These are phyloP conservation scores for Hypoxylon sp. DNA, from an alignment of 2,329 filamentous ascomycete species.

Conservation along the genomic window DNA sequence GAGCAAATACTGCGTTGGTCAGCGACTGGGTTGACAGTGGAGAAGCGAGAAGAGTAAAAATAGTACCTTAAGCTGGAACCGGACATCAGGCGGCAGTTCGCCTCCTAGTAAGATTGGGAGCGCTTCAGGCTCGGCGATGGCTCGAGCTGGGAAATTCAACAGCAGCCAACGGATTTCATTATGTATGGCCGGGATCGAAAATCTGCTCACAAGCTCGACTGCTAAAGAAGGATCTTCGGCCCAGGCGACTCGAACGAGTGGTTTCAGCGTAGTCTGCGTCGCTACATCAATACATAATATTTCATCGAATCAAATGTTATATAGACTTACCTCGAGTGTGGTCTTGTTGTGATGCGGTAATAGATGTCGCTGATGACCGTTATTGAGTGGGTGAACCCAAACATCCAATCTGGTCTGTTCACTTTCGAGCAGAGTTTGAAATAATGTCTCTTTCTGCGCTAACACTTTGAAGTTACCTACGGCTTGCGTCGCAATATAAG, in stretches of 20 bases:
- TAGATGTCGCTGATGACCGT: constrained; percentile 63
- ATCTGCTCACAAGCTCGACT: constrained; percentile 86
- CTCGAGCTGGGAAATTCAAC: constrained; percentile 86
- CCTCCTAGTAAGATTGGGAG: constrained; percentile 85
- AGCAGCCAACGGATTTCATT: constrained; percentile 85
- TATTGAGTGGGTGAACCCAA: constrained; percentile 87
- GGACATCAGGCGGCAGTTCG: constrained; percentile 82
- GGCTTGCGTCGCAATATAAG: constrained; percentile 69
- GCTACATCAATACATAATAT: constrained; percentile 39
- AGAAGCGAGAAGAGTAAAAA: background rate
- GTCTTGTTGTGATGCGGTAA: constrained; percentile 60
- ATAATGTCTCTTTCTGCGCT: constrained; percentile 84
- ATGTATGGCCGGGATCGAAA: constrained; percentile 80
- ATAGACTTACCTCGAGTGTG: constrained; percentile 57
- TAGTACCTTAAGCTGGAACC: constrained; percentile 84
- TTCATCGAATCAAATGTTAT: background rate
- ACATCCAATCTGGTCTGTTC: constrained; percentile 88
- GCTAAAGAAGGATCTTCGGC: constrained; percentile 86
- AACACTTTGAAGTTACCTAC: constrained; percentile 74
- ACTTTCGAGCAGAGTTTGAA: constrained; percentile 84
- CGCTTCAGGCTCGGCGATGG: constrained; percentile 84
- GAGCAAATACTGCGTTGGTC: constrained; percentile 78
- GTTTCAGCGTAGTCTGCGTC: constrained; percentile 67
- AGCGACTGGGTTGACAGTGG: constrained; percentile 41
- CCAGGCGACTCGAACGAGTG: constrained; percentile 88